Base-by-base conservation (phyloP, 768 basidiomycete genomes). In the Steccherinum ochraceum region DNA sequence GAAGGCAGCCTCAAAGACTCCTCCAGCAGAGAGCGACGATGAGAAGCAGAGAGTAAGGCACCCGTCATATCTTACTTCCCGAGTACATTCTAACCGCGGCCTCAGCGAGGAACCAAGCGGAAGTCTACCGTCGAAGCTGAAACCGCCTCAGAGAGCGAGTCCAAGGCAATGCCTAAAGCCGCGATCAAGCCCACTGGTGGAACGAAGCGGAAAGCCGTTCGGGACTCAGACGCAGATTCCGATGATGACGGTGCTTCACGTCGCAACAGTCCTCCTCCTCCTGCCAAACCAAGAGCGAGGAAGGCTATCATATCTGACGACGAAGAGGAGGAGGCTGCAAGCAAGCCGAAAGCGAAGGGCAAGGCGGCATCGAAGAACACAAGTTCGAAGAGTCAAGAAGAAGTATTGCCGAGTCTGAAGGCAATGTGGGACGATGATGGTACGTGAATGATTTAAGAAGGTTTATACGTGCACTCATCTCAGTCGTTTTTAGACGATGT, bases 361-460 rank as follows among this genome's bases (percentile, higher is more conserved):
- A 69, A 65, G 61, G 52, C 54, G 47, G 64, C 64, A 50, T 52
- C 49, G 50, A 66, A 58, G 48, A 58, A 62, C 25, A 73, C 18
- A 72, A 56, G 63, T 65, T 2, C 70, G 40, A 54, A 7, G 77
- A 81, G 51, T 69, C 72, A n/a, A n/a, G 30, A 35, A 13, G 78
- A 77, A 10, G 68, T 71, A 11, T 71, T 70, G 56, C 62, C 51
- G 55, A 77, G 75, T 41, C 45, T 76, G 45, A 64, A 64, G n/a
- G 83, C 78, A 10, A 76, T 88, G 72, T 87, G 88, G 86, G 86
- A 89, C 46, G 86, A 87, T 50, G 87, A 89, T 58, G 30, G 16
- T n/a, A n/a, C n/a, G n/a, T n/a, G n/a, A n/a, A n/a, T n/a, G n/a
- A n/a, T n/a, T n/a, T n/a, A n/a, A n/a, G n/a, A n/a, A n/a, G n/a